Conservation (phyloP, 805 yeast genomes). For the Torulaspora microellipsoides region DNA sequence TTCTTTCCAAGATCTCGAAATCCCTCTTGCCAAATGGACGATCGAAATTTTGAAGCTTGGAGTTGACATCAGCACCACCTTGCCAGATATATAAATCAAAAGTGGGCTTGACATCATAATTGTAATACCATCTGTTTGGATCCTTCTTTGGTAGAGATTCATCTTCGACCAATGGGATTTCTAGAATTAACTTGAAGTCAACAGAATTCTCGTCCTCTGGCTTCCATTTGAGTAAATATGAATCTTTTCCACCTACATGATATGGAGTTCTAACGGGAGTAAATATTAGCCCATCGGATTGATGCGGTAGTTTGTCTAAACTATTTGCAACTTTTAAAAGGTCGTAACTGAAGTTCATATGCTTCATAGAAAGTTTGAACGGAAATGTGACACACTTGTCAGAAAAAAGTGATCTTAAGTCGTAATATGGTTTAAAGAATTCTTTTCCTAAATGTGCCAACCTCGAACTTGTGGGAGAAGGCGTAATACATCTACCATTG, state of each 20-base stretch:
- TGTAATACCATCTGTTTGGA: constrained; percentile 65
- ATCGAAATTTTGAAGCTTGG: constrained; percentile 28
- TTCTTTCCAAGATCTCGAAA: constrained; percentile 35
- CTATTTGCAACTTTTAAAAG: constrained; percentile 69
- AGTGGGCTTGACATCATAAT: constrained; percentile 76
- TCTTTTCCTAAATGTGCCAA: constrained; percentile 80
- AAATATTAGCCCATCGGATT: constrained; percentile 89
- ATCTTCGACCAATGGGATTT: constrained; percentile 35
- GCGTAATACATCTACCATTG: constrained; percentile 67
- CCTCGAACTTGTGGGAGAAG: constrained; percentile 71
- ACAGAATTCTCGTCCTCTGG: constrained; percentile 94
- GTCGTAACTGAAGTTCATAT: constrained; percentile 80
- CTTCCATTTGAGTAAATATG: constrained; percentile 87
- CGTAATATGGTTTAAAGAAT: constrained; percentile 76
- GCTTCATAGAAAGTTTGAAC: constrained; percentile 79
- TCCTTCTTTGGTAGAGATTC: constrained; percentile 44
- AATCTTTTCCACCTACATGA: constrained; percentile 76
- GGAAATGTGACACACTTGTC: constrained; percentile 74
- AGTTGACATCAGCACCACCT: constrained; percentile 46
- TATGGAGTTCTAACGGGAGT: constrained; percentile 90
- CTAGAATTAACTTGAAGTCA: constrained; percentile 68
- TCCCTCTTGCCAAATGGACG: constrained; percentile 32
- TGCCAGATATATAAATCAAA: constrained; percentile 72
- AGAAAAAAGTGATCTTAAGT: constrained; percentile 63
- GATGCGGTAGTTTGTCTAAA: constrained; percentile 72